Conservation (phyloP, 2,329 filamentous ascomycete genomes). For the Onygena corvina region DNA sequence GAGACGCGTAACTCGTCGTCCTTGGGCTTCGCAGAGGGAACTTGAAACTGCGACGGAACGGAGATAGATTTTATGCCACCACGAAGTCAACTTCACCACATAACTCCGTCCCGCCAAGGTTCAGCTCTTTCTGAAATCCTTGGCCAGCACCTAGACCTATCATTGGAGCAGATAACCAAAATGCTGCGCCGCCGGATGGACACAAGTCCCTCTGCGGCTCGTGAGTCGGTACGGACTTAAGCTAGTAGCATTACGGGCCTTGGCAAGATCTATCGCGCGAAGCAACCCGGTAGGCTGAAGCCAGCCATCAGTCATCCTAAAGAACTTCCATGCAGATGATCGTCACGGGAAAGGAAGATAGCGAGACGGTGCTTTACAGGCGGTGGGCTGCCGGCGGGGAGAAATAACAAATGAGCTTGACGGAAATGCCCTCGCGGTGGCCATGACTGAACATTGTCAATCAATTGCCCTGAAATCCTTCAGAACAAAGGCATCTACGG, state of each 20-base stretch:
- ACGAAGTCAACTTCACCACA: too few species aligned
- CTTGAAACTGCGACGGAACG: background rate
- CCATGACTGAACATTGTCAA: background rate
- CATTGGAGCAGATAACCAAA: background rate
- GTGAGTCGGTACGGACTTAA: slow-evolving; percentile 4
- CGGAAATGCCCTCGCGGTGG: background rate
- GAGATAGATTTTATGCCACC: background rate
- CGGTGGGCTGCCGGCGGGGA: too few species aligned
- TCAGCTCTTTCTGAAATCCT: slow-evolving; percentile 1
- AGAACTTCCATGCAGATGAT: background rate
- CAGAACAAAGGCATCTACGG: too few species aligned
- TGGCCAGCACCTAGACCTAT: too few species aligned
- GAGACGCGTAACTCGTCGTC: background rate
- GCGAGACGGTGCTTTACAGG: slow-evolving; percentile 3
- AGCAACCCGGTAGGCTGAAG: background rate
- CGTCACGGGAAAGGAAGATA: background rate
- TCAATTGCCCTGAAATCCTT: too few species aligned
- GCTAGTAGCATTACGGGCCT: background rate
- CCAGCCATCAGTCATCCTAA: background rate
- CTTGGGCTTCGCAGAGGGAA: background rate
- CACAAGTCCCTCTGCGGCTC: background rate
- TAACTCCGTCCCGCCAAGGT: slow-evolving; percentile 1
- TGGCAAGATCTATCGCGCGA: background rate
- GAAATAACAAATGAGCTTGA: background rate
- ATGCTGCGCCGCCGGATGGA: background rate